Base-by-base conservation (phyloP, 805 yeast genomes). In the Candida railenensis region DNA sequence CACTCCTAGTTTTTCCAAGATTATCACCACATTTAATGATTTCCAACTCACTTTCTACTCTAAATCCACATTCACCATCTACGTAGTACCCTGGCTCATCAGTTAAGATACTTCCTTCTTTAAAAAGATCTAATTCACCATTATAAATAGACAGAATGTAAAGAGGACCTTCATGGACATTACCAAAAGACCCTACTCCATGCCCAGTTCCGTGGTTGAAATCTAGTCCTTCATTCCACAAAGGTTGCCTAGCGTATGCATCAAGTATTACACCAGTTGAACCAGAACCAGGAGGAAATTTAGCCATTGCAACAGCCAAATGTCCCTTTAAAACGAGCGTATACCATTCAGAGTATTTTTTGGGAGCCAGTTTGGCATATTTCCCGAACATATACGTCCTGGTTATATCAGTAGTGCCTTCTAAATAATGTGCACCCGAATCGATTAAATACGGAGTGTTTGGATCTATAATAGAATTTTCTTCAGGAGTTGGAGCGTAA, bases 131-230 rank as follows among this genome's bases (percentile, higher is more conserved):
- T 12, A 73, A 72, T 4, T 89, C 82, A 38, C 76, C 77, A 8
- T 78, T 71, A 30, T 72, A 67, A 21, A 78, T 67, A 14, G 76
- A 69, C 48, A 86, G 88, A 49, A 94, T 82, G 14, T 91, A 96
- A 46, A 92, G 77, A 1, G 98, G 98, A 0, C 95, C 94, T 59
- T 95, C 97, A 63, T 94, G 99, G 15, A 94, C 98, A 62, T 86
- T 85, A 40, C 95, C 80, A 61, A 77, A 92, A 18, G 91, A 77
- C 2, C 97, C 98, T n/a, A 94, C 87, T 3, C 99, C 99, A 65
- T 94, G 99, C 1, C 98, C 97, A 0, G 98, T 89, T 8, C 99
- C 98, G 65, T 94, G 99, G 52, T 84, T 80, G 62, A 87, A 94
- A 62, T 88, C 94, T 42, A 89, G 71, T 0, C 98, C 98, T 44